Evolutionary conservation across 176 grass and related monocot species (phyloP), one percentile per base, ranked within the genome.

Genomic region (Thinopyrum elongatum): DNA sequence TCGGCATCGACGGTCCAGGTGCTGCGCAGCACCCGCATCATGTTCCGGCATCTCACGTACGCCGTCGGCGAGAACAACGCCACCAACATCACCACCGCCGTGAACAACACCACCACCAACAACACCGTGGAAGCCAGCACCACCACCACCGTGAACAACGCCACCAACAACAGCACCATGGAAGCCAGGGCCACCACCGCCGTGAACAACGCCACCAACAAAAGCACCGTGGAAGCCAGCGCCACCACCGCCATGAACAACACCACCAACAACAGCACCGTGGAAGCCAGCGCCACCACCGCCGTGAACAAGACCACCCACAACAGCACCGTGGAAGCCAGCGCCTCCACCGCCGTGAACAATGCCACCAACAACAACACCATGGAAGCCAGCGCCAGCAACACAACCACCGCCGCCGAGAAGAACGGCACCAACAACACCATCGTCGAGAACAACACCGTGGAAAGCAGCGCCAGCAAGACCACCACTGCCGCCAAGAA

Each of bases 31-130:
- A 82, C 79, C 5, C 68, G 90, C 15, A 10, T 96, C 85, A 84
- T 96, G 91, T 90, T 91, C 69, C 85, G 91, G 81, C 91, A 96
- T 49, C 82, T 93, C 65, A 84, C 79, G 1, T 93, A 82, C 8
- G 72, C 33, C 8, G 67, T 19, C 17, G 51, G 21, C 51, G 19
- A 87, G 9, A 91, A 92, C 70, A 67, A 81, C 73, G 82, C 89
- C 3, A 19, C 28, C 64, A 90, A 90, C 65, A 68, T 75, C 78
- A 86, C 82, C 2, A 65, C 13, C 63, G 27, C 51, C 17, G 17
- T 17, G 51, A 55, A 55, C 51, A 53, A 17, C 1, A 15, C 49
- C 49, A 19, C 16, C 16, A 55, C 2, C 49, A 21, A 57, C 51
- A 57, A 0, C 51, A 57, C 51, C 5, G 7, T 6, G 51, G 51